These are phyloP conservation scores for Xerocomellus amylosporus DNA, from an alignment of 768 basidiomycete species.

Conservation along the genomic window DNA sequence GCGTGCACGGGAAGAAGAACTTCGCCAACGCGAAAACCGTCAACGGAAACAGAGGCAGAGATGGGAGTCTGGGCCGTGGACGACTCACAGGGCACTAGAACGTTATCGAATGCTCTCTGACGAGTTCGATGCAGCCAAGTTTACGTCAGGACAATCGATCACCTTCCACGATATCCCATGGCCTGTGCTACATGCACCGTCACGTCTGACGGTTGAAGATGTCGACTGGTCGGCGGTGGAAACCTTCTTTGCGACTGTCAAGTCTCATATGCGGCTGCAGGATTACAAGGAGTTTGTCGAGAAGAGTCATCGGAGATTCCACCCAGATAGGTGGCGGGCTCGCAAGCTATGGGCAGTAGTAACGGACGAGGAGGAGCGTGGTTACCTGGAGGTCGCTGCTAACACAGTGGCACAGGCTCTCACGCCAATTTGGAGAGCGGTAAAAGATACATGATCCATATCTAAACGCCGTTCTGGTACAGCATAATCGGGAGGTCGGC, in stretches of 20 bases:
- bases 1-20: slow-evolving; percentile 33
- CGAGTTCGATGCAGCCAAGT: slow-evolving; percentile 61
- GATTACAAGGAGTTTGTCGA: slow-evolving; percentile 67
- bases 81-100: slow-evolving; percentile 62
- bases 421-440: slow-evolving; percentile 62
- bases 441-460: slow-evolving; percentile 26
- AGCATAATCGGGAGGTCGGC: background rate
- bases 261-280: slow-evolving; percentile 50
- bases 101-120: slow-evolving; percentile 60
- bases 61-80: slow-evolving; percentile 66
- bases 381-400: slow-evolving; percentile 64
- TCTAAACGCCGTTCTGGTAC: background rate
- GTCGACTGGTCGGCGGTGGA: slow-evolving; percentile 72
- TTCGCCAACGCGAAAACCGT: slow-evolving; percentile 39
- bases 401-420: slow-evolving; percentile 73
- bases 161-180: slow-evolving; percentile 66
- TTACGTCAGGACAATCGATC: slow-evolving; percentile 50
- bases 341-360: slow-evolving; percentile 59
- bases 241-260: slow-evolving; percentile 59
- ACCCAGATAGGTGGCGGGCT: slow-evolving; percentile 78
- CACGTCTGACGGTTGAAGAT: slow-evolving; percentile 55
- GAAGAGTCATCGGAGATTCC: slow-evolving; percentile 71
- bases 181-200: slow-evolving; percentile 63
- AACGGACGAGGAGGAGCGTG: slow-evolving; percentile 53
- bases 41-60: slow-evolving; percentile 48